phyloP scores from a whole-genome alignment of 202 grass and related monocot genomes.

The Schoenoplectus triqueter region DNA sequence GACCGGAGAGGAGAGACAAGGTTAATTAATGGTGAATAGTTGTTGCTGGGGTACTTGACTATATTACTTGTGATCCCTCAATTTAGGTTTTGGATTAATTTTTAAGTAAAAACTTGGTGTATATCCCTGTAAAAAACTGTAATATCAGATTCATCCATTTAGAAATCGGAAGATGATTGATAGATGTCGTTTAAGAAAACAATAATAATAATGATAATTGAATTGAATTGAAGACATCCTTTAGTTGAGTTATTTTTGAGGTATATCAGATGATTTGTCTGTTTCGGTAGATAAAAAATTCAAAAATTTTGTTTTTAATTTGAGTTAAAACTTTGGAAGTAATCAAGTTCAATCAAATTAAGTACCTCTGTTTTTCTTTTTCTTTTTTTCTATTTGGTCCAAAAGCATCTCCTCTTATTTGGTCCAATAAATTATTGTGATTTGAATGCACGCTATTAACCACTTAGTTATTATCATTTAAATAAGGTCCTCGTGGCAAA shows the following conservation, averaged over 20 bases:
- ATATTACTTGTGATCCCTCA: not conserved
- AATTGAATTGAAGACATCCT: constrained; percentile 6
- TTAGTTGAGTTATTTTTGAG: not conserved
- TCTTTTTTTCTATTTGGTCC: not conserved
- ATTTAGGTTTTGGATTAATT: not conserved
- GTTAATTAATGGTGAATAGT: not conserved
- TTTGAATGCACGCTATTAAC: not conserved
- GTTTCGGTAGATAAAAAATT: not conserved
- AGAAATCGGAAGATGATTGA: constrained; percentile 29
- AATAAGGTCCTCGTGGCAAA: not conserved
- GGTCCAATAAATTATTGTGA: not conserved
- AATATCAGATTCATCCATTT: constrained; percentile 36
- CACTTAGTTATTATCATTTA: not conserved
- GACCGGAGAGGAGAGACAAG: not conserved
- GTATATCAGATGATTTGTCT: not conserved
- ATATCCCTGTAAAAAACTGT: constrained; percentile 41
- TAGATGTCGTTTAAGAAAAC: not conserved
- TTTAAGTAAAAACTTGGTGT: constrained; percentile 25
- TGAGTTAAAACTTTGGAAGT: not conserved
- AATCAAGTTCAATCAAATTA: constrained; percentile 5
- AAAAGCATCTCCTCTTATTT: not conserved
- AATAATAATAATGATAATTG: not conserved
- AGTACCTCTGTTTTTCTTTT: not conserved
- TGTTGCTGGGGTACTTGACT: not conserved
- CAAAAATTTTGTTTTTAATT: not conserved